Evolutionary conservation across 371 early-diverging fungal species (phyloP).

Genomic region (Mucor velutinosus): DNA sequence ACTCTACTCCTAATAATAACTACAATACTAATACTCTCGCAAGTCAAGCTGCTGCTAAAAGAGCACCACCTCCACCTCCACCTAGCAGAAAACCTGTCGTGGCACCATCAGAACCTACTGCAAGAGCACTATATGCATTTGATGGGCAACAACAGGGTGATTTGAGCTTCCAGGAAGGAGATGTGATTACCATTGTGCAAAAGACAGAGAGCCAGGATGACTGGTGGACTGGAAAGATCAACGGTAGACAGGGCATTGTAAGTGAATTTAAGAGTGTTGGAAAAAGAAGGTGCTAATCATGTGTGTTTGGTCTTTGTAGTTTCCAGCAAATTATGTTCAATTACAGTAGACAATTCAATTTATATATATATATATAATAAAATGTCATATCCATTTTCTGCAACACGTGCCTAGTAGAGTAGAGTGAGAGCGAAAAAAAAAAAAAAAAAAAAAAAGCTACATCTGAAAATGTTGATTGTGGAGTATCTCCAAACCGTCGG

Average conservation of each 20-base stretch:
- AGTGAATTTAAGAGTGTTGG: constrained; percentile 14
- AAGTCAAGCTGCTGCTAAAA: constrained; percentile 14
- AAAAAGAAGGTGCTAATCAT: background rate
- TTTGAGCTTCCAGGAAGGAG: constrained; percentile 75
- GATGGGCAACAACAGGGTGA: constrained; percentile 75
- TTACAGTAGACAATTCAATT: constrained; percentile 12
- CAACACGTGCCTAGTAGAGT: no score
- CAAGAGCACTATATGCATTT: constrained; percentile 78
- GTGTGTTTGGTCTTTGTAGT: constrained; percentile 41
- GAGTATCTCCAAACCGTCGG: no score
- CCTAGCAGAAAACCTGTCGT: constrained; percentile 36
- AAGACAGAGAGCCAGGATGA: constrained; percentile 73
- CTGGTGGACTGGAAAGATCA: constrained; percentile 83
- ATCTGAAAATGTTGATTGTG: no score
- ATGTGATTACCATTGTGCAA: constrained; percentile 71
- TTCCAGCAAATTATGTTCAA: constrained; percentile 83
- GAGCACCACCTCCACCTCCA: constrained; percentile 50
- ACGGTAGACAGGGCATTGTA: constrained; percentile 68
- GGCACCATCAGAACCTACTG: constrained; percentile 36
- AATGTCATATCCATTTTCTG: no score
- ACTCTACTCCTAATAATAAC: background rate
- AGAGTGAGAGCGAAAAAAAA: no score
- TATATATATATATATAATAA: no score
- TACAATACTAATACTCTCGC: constrained; percentile 2
- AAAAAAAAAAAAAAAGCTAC: no score